Conservation (phyloP, 2,329 filamentous ascomycete genomes). For the Sporothrix mexicana region DNA sequence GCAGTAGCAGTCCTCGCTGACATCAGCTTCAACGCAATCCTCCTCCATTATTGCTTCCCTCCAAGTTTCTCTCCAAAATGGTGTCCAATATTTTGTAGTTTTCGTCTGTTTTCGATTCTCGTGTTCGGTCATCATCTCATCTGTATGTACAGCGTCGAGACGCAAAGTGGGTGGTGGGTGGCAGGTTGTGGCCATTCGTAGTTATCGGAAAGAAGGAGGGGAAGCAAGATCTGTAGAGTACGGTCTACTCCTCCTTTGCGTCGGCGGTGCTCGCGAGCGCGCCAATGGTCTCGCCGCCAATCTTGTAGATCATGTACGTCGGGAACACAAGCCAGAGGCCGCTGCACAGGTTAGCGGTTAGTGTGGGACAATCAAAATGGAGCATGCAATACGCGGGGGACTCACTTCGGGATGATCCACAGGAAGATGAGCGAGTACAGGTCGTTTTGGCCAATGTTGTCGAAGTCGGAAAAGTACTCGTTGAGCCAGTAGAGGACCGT, state of each 20-base stretch:
- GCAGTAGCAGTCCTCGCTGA: too few species aligned
- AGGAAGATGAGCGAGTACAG: conserved; percentile 53
- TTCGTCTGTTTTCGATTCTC: neutral
- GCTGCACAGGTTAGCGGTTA: conserved; percentile 45
- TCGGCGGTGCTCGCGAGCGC: conserved; percentile 49
- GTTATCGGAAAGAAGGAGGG: neutral
- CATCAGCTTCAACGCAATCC: neutral
- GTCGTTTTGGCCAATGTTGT: conserved; percentile 64
- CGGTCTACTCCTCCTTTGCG: conserved; percentile 49
- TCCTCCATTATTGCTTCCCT: neutral
- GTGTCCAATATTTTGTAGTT: conserved; percentile 3
- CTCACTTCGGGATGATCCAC: conserved; percentile 66
- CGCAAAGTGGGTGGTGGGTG: neutral
- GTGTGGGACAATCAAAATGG: neutral
- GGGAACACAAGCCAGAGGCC: conserved; percentile 62
- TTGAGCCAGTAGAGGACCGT: conserved; percentile 66
- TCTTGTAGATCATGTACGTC: conserved; percentile 56
- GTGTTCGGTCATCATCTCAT: neutral
- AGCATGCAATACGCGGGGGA: conserved; percentile 29
- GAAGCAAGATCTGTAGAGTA: too few species aligned
- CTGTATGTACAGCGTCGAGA: conserved; percentile 18
- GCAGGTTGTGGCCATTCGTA: neutral
- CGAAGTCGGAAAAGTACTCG: conserved; percentile 62
- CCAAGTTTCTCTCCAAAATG: neutral
- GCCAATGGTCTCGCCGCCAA: conserved; percentile 57